Conservation (phyloP, 2,329 filamentous ascomycete species). For the Pseudogymnoascus sp. region DNA sequence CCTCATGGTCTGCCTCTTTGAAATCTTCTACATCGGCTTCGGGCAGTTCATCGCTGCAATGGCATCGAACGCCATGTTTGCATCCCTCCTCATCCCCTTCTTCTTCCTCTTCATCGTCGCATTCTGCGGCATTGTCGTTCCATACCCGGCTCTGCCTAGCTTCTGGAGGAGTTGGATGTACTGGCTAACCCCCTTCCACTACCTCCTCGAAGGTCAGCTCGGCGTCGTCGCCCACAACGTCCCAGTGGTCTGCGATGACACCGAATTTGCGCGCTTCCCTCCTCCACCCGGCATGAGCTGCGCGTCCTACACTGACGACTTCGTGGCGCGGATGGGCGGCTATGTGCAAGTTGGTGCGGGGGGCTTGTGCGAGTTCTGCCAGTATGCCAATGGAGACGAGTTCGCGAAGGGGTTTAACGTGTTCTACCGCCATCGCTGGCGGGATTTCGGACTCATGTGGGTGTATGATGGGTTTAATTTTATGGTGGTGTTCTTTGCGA, state of each 20-base stretch:
- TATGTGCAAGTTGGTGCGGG: conserved; percentile 49
- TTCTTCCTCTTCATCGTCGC: conserved; percentile 63
- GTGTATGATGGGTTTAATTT: conserved; percentile 60
- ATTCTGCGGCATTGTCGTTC: conserved; percentile 64
- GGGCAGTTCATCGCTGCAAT: conserved; percentile 61
- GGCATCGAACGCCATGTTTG: conserved; percentile 57
- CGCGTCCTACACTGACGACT: conserved; percentile 47
- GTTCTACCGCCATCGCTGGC: conserved; percentile 53
- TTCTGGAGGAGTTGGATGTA: conserved; percentile 64
- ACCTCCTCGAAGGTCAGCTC: conserved; percentile 55
- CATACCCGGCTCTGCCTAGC: conserved; percentile 44
- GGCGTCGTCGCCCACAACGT: conserved; percentile 45
- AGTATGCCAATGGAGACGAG: conserved; percentile 48
- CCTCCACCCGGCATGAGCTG: conserved; percentile 53
- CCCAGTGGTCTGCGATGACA: conserved; percentile 43
- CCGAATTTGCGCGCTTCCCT: conserved; percentile 52
- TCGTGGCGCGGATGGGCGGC: conserved; percentile 45
- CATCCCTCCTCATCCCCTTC: conserved; percentile 56
- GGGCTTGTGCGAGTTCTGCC: conserved; percentile 57
- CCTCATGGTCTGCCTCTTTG: conserved; percentile 49
- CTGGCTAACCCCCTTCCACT: conserved; percentile 58
- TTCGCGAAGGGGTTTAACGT: conserved; percentile 46
- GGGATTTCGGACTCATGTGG: conserved; percentile 57
- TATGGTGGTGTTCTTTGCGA: conserved; percentile 39
- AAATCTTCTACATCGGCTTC: conserved; percentile 56